Conservation (phyloP, 2,329 filamentous ascomycete species). For the Chaetomium strumarium region DNA sequence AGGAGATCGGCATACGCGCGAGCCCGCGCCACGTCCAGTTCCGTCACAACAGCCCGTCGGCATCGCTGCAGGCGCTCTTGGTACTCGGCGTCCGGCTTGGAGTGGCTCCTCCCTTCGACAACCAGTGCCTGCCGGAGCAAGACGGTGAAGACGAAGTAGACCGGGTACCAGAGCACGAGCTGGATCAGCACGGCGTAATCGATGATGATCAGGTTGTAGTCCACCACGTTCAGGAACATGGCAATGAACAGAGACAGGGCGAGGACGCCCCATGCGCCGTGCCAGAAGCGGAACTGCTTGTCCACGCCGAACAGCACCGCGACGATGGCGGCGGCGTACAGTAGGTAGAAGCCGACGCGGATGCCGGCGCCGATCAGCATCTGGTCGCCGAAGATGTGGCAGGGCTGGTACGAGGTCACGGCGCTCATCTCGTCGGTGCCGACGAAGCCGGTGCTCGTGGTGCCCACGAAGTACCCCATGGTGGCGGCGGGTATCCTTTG, state of each 20-base stretch:
- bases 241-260: conserved; percentile 22
- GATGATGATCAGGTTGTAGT: conserved; percentile 24
- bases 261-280: conserved; percentile 24
- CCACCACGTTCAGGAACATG: conserved; percentile 23
- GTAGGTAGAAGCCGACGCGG: conserved; percentile 24
- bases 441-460: conserved; percentile 24
- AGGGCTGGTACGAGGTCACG: conserved; percentile 23
- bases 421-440: conserved; percentile 23
- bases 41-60: conserved; percentile 13
- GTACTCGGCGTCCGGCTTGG: conserved; percentile 20
- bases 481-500: neutral
- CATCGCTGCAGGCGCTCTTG: conserved; percentile 17
- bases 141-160: conserved; percentile 24
- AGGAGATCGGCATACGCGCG: conserved; percentile 23
- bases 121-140: conserved; percentile 23
- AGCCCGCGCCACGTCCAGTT: conserved; percentile 19
- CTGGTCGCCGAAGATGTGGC: conserved; percentile 26
- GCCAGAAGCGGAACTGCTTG: conserved; percentile 26
- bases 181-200: conserved; percentile 25
- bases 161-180: conserved; percentile 26
- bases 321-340: conserved; percentile 23
- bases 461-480: conserved; percentile 24
- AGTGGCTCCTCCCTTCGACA: conserved; percentile 5
- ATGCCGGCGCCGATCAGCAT: conserved; percentile 25
- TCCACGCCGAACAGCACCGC: conserved; percentile 24